Evolutionary conservation across 495 filamentous ascomycete species (phyloP).

Genomic region (Aspergillus conjunctus): DNA sequence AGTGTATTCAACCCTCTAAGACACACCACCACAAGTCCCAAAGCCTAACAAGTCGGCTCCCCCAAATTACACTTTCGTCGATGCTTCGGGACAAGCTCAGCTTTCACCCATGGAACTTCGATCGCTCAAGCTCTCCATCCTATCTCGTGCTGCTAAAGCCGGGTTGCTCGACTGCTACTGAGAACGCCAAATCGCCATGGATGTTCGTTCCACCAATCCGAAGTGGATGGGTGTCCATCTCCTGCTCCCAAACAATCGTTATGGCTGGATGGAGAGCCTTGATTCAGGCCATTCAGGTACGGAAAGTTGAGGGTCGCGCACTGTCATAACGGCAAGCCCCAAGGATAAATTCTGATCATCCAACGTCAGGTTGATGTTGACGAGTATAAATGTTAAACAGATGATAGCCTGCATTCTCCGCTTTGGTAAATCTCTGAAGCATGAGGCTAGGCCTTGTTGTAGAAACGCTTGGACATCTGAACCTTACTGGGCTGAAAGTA

Average conservation of each 20-base stretch:
- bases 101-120: neutral
- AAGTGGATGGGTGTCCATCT: neutral
- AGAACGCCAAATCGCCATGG: neutral
- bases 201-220: neutral
- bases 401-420: slow-evolving; percentile 1
- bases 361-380: neutral
- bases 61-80: neutral
- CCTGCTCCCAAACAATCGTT: neutral
- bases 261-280: neutral
- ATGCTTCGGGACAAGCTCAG: neutral
- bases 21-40: no score
- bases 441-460: neutral
- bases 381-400: neutral
- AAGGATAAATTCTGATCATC: neutral
- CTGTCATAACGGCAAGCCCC: neutral
- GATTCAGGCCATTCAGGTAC: neutral
- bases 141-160: neutral
- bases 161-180: neutral
- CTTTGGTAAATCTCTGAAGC: neutral
- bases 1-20: no score
- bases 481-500: neutral
- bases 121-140: neutral
- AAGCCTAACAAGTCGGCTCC: neutral
- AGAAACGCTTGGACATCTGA: neutral
- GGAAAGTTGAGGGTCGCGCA: neutral